A percentile compares a stretch with the other conserved stretches of the same genome.
These are phyloP conservation scores for Nidula microcarpa DNA, from an alignment of 768 basidiomycete species.

Conservation along the genomic window DNA sequence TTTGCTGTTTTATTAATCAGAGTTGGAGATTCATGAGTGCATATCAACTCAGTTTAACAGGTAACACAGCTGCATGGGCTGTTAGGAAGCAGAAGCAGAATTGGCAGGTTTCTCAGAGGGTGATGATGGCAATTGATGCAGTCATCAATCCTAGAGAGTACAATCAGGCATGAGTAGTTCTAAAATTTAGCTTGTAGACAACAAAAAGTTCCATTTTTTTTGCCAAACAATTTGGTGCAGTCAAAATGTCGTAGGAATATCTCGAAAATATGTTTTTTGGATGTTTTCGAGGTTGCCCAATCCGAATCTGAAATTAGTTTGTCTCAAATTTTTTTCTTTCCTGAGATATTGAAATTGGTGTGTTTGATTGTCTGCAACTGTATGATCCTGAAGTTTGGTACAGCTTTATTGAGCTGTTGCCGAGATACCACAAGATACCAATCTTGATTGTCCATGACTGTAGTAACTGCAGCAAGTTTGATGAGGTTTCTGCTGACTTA, in stretches of 20 bases:
- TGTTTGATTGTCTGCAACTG: not conserved
- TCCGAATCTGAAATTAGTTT: not conserved
- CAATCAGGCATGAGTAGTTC: not conserved
- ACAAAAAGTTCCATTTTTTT: not conserved
- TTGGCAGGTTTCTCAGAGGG: constrained; percentile 7
- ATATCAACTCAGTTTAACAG: constrained; percentile 27
- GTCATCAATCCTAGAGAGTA: not conserved
- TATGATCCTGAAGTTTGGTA: too few species aligned
- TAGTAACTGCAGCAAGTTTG: too few species aligned
- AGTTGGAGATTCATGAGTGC: constrained; percentile 30
- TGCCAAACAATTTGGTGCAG: not conserved
- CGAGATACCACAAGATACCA: too few species aligned
- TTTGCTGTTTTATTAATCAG: constrained; percentile 27
- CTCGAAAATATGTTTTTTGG: not conserved
- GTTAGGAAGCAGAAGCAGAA: constrained; percentile 9
- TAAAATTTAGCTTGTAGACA: too few species aligned
- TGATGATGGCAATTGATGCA: constrained; percentile 4
- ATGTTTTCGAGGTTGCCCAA: not conserved
- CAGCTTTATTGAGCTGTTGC: too few species aligned
- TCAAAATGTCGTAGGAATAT: not conserved
- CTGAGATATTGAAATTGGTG: not conserved
- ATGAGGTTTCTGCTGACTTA: too few species aligned
- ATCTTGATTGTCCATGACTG: too few species aligned
- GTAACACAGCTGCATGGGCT: constrained; percentile 34
- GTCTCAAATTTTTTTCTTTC: not conserved